Evolutionary conservation across 345 rosid genomes (phyloP), one percentile per base, ranked within the genome.

Genomic region (Excoecaria agallocha): DNA sequence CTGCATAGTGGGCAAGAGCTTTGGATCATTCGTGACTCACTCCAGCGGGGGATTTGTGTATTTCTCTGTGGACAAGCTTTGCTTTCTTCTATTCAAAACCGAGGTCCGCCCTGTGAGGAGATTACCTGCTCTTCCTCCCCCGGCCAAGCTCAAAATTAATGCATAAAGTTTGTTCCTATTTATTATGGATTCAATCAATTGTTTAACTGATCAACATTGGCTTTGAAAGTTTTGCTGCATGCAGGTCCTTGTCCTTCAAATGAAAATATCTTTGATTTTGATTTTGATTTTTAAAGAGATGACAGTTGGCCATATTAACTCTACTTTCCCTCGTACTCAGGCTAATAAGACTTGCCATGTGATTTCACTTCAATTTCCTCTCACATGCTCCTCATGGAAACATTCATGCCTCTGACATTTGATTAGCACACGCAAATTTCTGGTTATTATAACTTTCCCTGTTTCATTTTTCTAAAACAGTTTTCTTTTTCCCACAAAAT

Each of bases 51-150:
- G 86, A 54, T 84, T 84, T 58, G 75, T 78, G 46, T 81, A 78
- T 74, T 84, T 84, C 77, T 84, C 84, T 1, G 71, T 73, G 19
- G 86, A 84, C 71, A 87, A 71, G 71, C 76, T 87, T 55, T 86
- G 72, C 68, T 77, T 90, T 72, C 89, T 87, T 61, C 86, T 90
- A 48, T 87, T 90, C 77, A 90, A 89, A 81, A 89, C 91, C 5
- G 87, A 86, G 82, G 84, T 83, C n/a, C 83, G 78, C n/a, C 86
- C 85, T 9, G 70, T 74, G 22, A 58, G 17, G 13, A 82, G 66
- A 41, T 78, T 25, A 15, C 58, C 12, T 68, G 41, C 8, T 46
- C 35, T 50, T 66, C 60, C 82, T 58, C 39, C 75, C 20, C 20
- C 49, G 69, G 15, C 35, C 52, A 77, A 72, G 15, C 67, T 72